phyloP scores from a whole-genome alignment of 495 filamentous ascomycete genomes.

The Tuber umbilicatum region DNA sequence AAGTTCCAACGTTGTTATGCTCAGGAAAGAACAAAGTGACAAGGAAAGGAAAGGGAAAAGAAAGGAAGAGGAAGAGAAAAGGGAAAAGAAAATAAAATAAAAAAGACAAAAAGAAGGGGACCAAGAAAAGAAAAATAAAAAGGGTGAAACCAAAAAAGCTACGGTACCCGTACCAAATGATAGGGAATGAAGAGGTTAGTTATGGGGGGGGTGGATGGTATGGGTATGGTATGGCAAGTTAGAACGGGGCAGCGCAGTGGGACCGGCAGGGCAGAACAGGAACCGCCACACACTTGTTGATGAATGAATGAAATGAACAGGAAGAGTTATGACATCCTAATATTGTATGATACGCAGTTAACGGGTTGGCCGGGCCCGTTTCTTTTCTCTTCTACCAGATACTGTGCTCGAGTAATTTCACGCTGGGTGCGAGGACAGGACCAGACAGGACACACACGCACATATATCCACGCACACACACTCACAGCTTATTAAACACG shows the following conservation, averaged over 20 bases:
- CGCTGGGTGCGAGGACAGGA: background rate
- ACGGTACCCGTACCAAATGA: background rate
- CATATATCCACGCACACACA: background rate
- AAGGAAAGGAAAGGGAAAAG: background rate
- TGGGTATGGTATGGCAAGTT: background rate
- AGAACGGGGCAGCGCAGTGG: background rate
- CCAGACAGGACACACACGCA: background rate
- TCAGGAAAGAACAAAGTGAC: constrained; percentile 5
- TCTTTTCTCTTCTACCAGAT: background rate
- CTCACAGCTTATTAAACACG: background rate
- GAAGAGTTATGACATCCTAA: background rate
- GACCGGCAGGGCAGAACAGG: background rate
- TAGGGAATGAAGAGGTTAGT: constrained; percentile 4
- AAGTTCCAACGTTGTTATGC: background rate
- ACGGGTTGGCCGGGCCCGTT: background rate
- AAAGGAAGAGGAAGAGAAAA: constrained; percentile 23
- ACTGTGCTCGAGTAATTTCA: background rate
- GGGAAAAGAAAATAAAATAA: constrained; percentile 25
- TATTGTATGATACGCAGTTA: background rate
- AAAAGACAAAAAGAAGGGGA: constrained; percentile 19
- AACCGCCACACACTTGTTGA: background rate
- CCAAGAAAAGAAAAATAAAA: constrained; percentile 25
- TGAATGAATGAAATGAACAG: background rate
- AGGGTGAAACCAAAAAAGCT: constrained; percentile 12
- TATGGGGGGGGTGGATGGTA: background rate